phyloP scores from a whole-genome alignment of 2,329 filamentous ascomycete species.

The Ciborinia camelliae region DNA sequence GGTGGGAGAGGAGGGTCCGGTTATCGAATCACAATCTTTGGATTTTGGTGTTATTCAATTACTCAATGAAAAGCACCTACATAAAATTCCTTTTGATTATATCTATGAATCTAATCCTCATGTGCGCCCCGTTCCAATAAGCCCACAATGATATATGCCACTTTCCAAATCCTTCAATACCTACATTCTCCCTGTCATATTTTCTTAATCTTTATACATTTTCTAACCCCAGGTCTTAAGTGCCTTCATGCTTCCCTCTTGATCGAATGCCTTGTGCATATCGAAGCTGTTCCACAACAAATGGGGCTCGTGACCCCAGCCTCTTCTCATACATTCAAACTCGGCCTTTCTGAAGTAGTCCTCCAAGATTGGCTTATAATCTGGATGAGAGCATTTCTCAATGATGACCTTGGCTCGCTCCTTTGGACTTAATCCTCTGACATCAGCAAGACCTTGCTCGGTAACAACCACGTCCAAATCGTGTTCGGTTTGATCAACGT shows the following conservation, averaged over 20 bases:
- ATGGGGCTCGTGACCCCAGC: slow-evolving; percentile 87
- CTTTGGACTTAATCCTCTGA: slow-evolving; percentile 73
- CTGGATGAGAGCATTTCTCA: slow-evolving; percentile 79
- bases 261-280: slow-evolving; percentile 78
- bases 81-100: not conserved
- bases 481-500: slow-evolving; percentile 90
- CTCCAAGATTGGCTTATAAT: slow-evolving; percentile 76
- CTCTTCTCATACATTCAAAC: slow-evolving; percentile 79
- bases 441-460: slow-evolving; percentile 73
- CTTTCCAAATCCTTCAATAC: not conserved
- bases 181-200: not conserved
- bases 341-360: slow-evolving; percentile 86
- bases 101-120: not conserved
- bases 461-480: slow-evolving; percentile 87
- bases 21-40: not conserved
- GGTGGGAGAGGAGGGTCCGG: not conserved
- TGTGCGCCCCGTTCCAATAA: slow-evolving; percentile 6
- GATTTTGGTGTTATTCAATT: not conserved
- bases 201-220: slow-evolving; percentile 6
- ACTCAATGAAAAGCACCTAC: not conserved
- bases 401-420: slow-evolving; percentile 84
- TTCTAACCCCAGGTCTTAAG: slow-evolving; percentile 36
- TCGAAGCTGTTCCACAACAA: slow-evolving; percentile 83
- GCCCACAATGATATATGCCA: not conserved
- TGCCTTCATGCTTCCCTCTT: slow-evolving; percentile 75